Evolutionary conservation across 2,329 filamentous ascomycete species (phyloP), one percentile per base, ranked within the genome.

Genomic region (Knufia petricola): DNA sequence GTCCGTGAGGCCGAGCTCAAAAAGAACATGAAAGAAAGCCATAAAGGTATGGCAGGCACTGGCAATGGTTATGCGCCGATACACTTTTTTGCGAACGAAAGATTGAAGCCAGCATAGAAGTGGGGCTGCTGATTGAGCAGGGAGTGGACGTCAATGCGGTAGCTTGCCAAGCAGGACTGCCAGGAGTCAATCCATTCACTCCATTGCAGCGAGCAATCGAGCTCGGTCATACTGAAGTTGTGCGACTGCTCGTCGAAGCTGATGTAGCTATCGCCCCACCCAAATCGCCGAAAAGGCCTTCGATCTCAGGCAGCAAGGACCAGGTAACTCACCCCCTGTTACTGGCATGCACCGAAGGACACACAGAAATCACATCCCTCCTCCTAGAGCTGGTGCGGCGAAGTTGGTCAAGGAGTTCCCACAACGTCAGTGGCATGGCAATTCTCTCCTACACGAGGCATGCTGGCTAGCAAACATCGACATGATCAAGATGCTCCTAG

Each of bases 31-130:
- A 49, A 46, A 26, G 34, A 46, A 38, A 46, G 44, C 34, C 31
- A 46, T 19, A 52, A 51, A 20, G 55, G 55, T 1, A 48, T 57
- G 31, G 53, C 55, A 4, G 48, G 46, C 13, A 55, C 53, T 1
- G 55, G 55, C 9, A 45, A 52, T 23, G 55, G 55, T 4, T 57
- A 57, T 38, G 45, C 53, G 13, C 51, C 55, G 12, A 47, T 57
- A 2, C 55, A 57, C 44, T 55, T 52, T 48, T 57, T 45, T 57
- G 55, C 40, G 55, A 55, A 28, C 48, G 55, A 2, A 51, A 51
- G 23, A 45, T 52, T 13, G 55, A 57, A 41, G 43, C 50, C n/a
- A 45, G 40, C 12, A 48, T 52, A 23, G 55, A 57, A 40, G 51
- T 57, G 8, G 47, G 49, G 26, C 31, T 57, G 12, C 30, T 57